These are phyloP conservation scores for Monosporozyma aquatica DNA, from an alignment of 805 yeast genomes.

Conservation along the genomic window DNA sequence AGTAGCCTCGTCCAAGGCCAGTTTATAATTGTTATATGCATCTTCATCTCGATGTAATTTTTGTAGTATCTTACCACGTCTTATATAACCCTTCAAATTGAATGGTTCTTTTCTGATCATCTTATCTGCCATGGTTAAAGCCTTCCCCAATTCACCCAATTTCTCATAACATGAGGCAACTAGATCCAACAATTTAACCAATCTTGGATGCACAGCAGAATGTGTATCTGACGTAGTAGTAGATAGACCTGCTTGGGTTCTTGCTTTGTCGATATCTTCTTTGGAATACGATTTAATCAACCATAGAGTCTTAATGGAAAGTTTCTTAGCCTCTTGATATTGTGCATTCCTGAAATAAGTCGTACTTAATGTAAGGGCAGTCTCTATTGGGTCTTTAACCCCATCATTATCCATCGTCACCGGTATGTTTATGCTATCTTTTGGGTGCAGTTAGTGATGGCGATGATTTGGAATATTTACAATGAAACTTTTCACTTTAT, in stretches of 20 bases:
- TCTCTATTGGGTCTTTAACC: conserved; percentile 11
- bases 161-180: conserved; percentile 25
- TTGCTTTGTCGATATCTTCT: conserved; percentile 10
- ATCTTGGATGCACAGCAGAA: conserved; percentile 19
- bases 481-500: too few relatives aligned
- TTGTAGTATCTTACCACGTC: conserved; percentile 23
- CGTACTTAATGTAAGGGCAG: conserved; percentile 24
- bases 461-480: too few relatives aligned
- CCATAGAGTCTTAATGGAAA: conserved; percentile 23
- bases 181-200: conserved; percentile 21
- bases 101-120: conserved; percentile 21
- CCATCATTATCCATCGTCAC: conserved; percentile 8
- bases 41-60: conserved; percentile 12
- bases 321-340: conserved; percentile 18
- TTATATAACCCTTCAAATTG: conserved; percentile 22
- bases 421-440: too few relatives aligned
- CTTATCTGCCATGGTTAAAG: conserved; percentile 15
- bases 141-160: conserved; percentile 17
- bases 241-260: conserved; percentile 8
- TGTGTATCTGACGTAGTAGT: background rate
- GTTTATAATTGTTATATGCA: conserved; percentile 17
- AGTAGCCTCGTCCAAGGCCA: conserved; percentile 11
- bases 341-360: conserved; percentile 20
- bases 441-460: too few relatives aligned
- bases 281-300: conserved; percentile 20